phyloP scores from a whole-genome alignment of 1,284 basidiomycete species.

The Leccinum ponderosum region DNA sequence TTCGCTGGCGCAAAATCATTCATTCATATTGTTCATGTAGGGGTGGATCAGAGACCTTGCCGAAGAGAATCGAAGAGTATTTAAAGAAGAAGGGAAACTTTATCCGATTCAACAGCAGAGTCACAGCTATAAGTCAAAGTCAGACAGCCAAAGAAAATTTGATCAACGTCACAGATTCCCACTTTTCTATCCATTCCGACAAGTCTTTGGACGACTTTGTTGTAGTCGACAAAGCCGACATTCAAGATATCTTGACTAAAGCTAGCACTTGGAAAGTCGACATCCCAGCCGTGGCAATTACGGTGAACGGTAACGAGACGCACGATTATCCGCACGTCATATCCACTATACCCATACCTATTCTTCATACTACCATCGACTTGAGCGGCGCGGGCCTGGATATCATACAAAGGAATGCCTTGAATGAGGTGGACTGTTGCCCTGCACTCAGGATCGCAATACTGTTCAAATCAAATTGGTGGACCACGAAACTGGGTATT shows the following conservation, averaged over 20 bases:
- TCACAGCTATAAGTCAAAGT: neutral
- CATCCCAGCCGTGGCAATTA: neutral
- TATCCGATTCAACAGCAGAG: neutral
- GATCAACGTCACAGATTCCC: neutral
- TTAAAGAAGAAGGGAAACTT: neutral
- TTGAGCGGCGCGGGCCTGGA: neutral
- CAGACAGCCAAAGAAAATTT: neutral
- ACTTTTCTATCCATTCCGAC: neutral
- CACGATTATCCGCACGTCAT: neutral
- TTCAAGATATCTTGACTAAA: neutral
- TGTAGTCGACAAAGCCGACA: neutral
- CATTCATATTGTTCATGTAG: neutral
- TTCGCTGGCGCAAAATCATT: neutral
- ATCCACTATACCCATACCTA: neutral
- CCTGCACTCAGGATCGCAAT: neutral
- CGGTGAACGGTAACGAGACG: neutral
- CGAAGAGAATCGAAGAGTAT: neutral
- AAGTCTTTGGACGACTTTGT: neutral
- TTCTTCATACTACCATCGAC: neutral
- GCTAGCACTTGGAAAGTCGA: neutral
- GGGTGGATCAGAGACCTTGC: slow-evolving; percentile 6
- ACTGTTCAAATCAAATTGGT: slow-evolving; percentile 29
- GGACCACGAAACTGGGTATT: slow-evolving; percentile 26
- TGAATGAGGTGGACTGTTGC: neutral
- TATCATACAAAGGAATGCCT: neutral